Conservation (phyloP, 306 rosid genomes). For the Prunus davidiana region DNA sequence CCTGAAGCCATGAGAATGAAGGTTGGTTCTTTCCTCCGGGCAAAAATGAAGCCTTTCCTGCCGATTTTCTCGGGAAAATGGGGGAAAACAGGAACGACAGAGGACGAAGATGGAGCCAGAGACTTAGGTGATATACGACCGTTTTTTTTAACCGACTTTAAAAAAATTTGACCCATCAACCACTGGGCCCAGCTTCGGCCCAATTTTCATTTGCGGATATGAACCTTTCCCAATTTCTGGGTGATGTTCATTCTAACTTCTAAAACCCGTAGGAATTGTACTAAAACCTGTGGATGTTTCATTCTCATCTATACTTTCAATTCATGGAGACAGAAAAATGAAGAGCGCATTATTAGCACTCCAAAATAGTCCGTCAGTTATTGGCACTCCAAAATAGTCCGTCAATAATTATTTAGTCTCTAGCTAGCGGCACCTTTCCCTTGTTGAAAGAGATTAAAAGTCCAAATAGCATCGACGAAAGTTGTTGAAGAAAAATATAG, state of each 20-base stretch:
- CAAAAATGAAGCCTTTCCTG: not conserved
- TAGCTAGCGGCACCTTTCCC: too few relatives aligned
- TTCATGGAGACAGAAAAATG: too few relatives aligned
- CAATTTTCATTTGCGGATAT: not conserved
- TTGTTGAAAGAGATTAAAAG: too few relatives aligned
- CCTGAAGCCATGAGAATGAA: slow-evolving; percentile 71
- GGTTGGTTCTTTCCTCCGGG: not conserved
- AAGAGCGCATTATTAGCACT: too few relatives aligned
- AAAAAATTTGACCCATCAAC: not conserved
- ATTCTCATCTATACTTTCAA: too few relatives aligned
- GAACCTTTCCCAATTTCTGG: not conserved
- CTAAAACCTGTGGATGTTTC: too few relatives aligned
- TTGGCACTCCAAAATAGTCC: too few relatives aligned
- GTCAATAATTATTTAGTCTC: too few relatives aligned
- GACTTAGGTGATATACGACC: not conserved
- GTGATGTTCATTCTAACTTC: not conserved
- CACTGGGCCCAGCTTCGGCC: not conserved
- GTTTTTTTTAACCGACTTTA: not conserved
- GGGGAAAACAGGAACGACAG: not conserved
- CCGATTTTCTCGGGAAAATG: slow-evolving; percentile 25
- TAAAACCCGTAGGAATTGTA: too few relatives aligned
- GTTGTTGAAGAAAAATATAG: too few relatives aligned
- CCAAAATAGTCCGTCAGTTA: too few relatives aligned
- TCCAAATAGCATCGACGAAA: too few relatives aligned
- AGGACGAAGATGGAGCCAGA: not conserved